phyloP scores from a whole-genome alignment of 2,329 filamentous ascomycete species.

The Leptographium lundbergii region DNA sequence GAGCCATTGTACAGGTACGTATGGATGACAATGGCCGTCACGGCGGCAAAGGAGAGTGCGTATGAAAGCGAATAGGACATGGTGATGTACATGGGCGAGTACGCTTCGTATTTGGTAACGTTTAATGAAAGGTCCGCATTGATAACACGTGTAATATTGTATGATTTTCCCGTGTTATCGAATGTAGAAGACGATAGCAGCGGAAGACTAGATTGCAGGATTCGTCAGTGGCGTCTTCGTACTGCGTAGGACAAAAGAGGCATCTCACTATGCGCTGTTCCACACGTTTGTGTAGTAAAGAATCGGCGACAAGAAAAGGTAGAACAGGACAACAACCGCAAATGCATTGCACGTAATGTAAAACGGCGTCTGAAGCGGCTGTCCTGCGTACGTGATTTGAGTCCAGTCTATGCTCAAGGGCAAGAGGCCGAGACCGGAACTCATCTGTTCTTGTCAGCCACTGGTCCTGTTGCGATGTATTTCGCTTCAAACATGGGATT shows the following conservation, averaged over 20 bases:
- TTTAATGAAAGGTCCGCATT: conserved; percentile 33
- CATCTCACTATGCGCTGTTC: conserved; percentile 31
- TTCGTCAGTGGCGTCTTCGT: not conserved
- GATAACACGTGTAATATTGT: conserved; percentile 32
- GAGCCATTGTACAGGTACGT: conserved; percentile 38
- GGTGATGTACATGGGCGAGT: conserved; percentile 39
- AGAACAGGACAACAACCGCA: conserved; percentile 38
- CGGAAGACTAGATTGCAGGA: conserved; percentile 20
- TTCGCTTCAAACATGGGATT: not conserved
- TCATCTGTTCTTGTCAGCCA: conserved; percentile 12
- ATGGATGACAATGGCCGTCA: conserved; percentile 38
- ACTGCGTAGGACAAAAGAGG: too few relatives aligned
- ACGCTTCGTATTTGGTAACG: conserved; percentile 30
- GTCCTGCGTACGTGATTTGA: conserved; percentile 7
- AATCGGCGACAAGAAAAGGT: conserved; percentile 40
- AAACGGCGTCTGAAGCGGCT: conserved; percentile 23
- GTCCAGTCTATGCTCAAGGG: conserved; percentile 10
- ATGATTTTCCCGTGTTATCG: conserved; percentile 34
- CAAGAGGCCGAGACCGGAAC: conserved; percentile 9
- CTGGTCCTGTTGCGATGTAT: not conserved
- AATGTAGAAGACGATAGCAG: conserved; percentile 41
- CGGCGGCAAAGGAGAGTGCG: conserved; percentile 43
- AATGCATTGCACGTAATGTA: conserved; percentile 52
- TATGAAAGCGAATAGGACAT: conserved; percentile 39
- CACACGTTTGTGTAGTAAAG: conserved; percentile 49